phyloP scores from a whole-genome alignment of 768 basidiomycete species.

The Macrolepiota albuminosa region DNA sequence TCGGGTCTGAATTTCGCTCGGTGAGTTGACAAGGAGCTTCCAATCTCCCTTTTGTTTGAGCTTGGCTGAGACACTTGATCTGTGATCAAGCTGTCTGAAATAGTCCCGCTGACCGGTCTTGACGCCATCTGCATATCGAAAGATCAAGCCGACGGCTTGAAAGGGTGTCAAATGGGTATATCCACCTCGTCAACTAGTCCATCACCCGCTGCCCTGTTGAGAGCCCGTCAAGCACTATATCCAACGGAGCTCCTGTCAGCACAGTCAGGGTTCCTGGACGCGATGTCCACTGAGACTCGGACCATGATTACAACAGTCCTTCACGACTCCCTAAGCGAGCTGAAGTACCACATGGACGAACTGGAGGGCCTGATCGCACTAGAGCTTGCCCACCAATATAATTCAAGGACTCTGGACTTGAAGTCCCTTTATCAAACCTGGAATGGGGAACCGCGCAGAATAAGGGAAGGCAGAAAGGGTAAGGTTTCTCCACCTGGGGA shows the following conservation, averaged over 20 bases:
- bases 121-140: slow-evolving; percentile 39
- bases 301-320: slow-evolving; percentile 28
- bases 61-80: slow-evolving; percentile 7
- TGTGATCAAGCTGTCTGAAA: slow-evolving; percentile 32
- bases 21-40: slow-evolving; percentile 21
- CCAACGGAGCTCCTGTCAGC: slow-evolving; percentile 31
- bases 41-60: background rate
- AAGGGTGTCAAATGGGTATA: slow-evolving; percentile 26
- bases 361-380: slow-evolving; percentile 29
- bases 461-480: background rate
- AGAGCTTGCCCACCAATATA: slow-evolving; percentile 31
- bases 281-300: slow-evolving; percentile 33
- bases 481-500: background rate
- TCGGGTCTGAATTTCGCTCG: slow-evolving; percentile 37
- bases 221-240: slow-evolving; percentile 33
- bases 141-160: slow-evolving; percentile 31
- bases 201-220: slow-evolving; percentile 24
- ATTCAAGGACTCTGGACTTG: slow-evolving; percentile 19
- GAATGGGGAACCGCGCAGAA: background rate
- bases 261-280: slow-evolving; percentile 26
- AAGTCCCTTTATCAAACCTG: slow-evolving; percentile 13
- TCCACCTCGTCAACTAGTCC: slow-evolving; percentile 11
- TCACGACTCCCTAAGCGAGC: slow-evolving; percentile 26
- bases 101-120: slow-evolving; percentile 36
- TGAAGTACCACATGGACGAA: slow-evolving; percentile 32